Evolutionary conservation across 106 monocot species (phyloP), one percentile per base, ranked within the genome.

Genomic region (Narthecium ossifragum): DNA sequence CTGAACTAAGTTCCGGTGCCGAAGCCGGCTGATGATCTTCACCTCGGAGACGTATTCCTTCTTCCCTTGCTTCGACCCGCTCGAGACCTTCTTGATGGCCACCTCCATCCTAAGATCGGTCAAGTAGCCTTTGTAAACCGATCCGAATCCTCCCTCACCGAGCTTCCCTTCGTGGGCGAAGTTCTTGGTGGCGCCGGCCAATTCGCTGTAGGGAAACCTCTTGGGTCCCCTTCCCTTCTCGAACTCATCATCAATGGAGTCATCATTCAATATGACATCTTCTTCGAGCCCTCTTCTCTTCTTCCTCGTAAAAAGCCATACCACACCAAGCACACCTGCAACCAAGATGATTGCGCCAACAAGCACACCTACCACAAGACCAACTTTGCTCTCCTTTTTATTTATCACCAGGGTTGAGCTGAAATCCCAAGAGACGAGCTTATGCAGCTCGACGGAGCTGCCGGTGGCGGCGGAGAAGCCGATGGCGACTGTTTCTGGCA

Each of bases 381-480:
- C 48, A 48, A 20, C 22, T 21, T 48, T 48, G n/a, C 22, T 48
- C 22, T 48, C 22, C 48, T 48, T 22, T 22, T n/a, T n/a, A n/a
- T 41, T 41, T 17, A 11, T 41, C 41, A 14, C 41, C 41, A 41
- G 10, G 17, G 14, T 41, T 3, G 41, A 41, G 7, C 41, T 41
- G 41, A 41, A 41, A 14, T 41, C 41, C 41, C 41, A 41, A 41
- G 41, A 2, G 2, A 41, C 2, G 11, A 41, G 11, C 1, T 11
- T 41, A 41, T 41, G 41, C 17, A 41, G 2, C 41, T 48, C 48
- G 7, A 22, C 22, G 2, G 22, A 14, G n/a, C 7, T 6, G 13
- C 48, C 48, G 2, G 48, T 48, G n/a, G 48, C 48, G 1, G 48
- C 48, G 20, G 48, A 48, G 48, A 48, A 48, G 48, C 48, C 48